These are phyloP conservation scores for Cutaneotrichosporon cyanovorans DNA, from an alignment of 1,284 basidiomycete genomes.

Conservation along the genomic window DNA sequence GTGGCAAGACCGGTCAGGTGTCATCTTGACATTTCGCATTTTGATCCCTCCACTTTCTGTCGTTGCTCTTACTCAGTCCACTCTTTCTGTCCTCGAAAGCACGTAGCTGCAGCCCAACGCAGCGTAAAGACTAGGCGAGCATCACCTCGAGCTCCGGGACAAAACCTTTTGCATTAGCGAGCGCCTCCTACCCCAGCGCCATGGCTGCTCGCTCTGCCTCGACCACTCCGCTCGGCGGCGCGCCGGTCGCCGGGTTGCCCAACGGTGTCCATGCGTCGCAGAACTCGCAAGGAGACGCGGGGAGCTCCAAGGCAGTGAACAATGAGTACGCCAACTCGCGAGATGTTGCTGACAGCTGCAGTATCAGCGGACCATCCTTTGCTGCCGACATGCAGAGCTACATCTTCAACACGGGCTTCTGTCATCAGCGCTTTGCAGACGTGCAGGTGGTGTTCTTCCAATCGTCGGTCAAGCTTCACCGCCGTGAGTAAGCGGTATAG, in stretches of 20 bases:
- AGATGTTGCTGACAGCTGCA: not conserved
- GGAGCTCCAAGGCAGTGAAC: conserved; percentile 19
- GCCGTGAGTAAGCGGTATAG: conserved; percentile 35
- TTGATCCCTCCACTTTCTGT: too few species aligned
- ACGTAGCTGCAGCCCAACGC: too few species aligned
- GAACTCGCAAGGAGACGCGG: conserved; percentile 14
- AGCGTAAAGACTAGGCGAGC: too few species aligned
- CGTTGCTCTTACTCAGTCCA: too few species aligned
- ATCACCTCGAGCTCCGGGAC: too few species aligned
- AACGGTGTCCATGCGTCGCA: not conserved
- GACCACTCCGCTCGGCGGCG: not conserved
- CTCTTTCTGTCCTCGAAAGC: too few species aligned
- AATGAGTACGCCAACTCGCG: not conserved
- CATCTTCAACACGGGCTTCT: conserved; percentile 36
- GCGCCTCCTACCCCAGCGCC: too few species aligned
- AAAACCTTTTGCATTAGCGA: too few species aligned
- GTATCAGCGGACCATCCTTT: not conserved
- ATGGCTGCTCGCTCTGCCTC: not conserved
- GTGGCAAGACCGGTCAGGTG: too few species aligned
- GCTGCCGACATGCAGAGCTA: conserved; percentile 14
- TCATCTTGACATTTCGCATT: too few species aligned
- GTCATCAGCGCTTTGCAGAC: conserved; percentile 36
- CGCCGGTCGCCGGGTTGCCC: not conserved
- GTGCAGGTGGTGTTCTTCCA: conserved; percentile 36
- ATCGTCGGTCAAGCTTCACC: conserved; percentile 33